A percentile compares a stretch with the other conserved stretches of the same genome.
These are phyloP conservation scores for Castanea sativa DNA, from an alignment of 306 rosid genomes.

Conservation along the genomic window DNA sequence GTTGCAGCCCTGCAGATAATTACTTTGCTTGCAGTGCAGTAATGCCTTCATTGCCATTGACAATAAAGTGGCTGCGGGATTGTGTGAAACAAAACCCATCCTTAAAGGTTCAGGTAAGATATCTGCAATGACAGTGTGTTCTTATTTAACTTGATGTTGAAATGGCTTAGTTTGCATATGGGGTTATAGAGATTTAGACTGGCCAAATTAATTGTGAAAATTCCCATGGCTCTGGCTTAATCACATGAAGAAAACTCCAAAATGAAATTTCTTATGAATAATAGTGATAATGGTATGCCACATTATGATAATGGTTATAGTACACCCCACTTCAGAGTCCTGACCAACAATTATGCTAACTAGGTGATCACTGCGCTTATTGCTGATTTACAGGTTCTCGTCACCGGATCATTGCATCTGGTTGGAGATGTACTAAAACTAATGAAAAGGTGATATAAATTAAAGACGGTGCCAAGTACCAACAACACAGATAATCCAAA, in stretches of 20 bases:
- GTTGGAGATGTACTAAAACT: conserved; percentile 57
- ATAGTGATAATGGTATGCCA: not conserved
- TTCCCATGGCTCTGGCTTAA: too few species aligned
- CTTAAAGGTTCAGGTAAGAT: conserved; percentile 49
- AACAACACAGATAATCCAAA: not conserved
- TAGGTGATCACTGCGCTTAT: not conserved
- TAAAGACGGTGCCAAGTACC: not conserved
- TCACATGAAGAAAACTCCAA: not conserved
- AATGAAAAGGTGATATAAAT: conserved; percentile 33
- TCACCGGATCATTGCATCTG: conserved; percentile 74
- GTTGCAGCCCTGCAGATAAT: conserved; percentile 23
- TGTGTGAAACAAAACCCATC: conserved; percentile 63
- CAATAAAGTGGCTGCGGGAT: conserved; percentile 70
- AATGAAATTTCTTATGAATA: not conserved
- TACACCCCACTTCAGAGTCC: not conserved
- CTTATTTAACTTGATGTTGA: not conserved
- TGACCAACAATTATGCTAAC: not conserved
- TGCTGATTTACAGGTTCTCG: conserved; percentile 59
- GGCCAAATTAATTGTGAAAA: too few species aligned
- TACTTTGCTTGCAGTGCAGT: conserved; percentile 51
- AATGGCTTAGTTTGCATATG: not conserved
- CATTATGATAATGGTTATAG: not conserved
- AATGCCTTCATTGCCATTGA: conserved; percentile 68
- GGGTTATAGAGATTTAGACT: too few species aligned
- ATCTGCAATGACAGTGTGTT: not conserved